Evolutionary conservation across 805 yeast species (phyloP).

Genomic region (Starmerella roubikii): DNA sequence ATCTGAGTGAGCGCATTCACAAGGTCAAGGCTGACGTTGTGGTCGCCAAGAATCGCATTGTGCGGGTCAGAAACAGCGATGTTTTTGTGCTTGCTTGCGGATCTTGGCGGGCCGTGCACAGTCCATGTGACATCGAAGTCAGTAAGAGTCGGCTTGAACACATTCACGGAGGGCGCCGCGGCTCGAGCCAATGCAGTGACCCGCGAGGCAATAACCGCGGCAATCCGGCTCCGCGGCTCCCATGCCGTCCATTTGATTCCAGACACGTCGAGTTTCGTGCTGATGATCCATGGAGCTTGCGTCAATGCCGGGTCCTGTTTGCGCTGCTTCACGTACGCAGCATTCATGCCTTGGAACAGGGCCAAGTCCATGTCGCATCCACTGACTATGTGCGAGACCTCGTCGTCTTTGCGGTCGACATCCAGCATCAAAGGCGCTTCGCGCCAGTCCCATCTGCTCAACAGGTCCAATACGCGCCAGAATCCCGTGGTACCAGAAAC

Average conservation of each 20-base stretch:
- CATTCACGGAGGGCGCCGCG: conserved; percentile 30
- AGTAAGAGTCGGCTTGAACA: conserved; percentile 68
- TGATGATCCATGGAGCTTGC: conserved; percentile 69
- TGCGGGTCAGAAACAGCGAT: conserved; percentile 30
- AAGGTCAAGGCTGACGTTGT: conserved; percentile 50
- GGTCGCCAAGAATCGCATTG: conserved; percentile 30
- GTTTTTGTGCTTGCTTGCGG: conserved; percentile 31
- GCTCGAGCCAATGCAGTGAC: conserved; percentile 67
- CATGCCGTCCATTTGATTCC: conserved; percentile 72
- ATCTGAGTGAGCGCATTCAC: conserved; percentile 47
- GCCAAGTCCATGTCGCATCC: conserved; percentile 38
- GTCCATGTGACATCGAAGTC: conserved; percentile 75
- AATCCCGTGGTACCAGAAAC: conserved; percentile 71
- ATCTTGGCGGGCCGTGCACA: conserved; percentile 35
- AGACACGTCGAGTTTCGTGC: conserved; percentile 69
- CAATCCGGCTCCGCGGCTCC: conserved; percentile 30
- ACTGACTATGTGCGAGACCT: conserved; percentile 18
- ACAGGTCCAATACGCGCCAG: conserved; percentile 51
- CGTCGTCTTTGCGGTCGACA: conserved; percentile 27
- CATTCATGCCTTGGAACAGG: conserved; percentile 46
- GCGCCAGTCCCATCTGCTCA: conserved; percentile 89
- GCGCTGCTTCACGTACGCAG: conserved; percentile 55
- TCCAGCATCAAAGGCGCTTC: conserved; percentile 76
- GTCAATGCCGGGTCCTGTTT: conserved; percentile 70
- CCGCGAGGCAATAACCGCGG: conserved; percentile 57